Base-by-base conservation (phyloP, 177 flowering plant species). In the Telopea speciosissima region DNA sequence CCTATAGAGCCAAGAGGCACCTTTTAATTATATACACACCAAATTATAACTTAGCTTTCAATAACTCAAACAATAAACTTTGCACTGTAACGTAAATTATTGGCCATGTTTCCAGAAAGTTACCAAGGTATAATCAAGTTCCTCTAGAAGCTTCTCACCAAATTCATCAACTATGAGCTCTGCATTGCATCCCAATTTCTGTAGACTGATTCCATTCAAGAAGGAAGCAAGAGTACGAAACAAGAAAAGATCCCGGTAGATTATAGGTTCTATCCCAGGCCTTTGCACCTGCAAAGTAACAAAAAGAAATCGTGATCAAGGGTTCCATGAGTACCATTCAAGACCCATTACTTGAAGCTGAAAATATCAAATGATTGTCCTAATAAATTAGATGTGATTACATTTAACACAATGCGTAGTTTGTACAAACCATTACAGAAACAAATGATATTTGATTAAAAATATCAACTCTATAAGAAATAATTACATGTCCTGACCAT, bases 81-180 rank as follows among this genome's bases (percentile, higher is more conserved):
- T 3, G 25, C 10, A 3, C 23, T 24, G 62, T 19, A 52, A 49
- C 54, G 1, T 10, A 17, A 74, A 65, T 25, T 63, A 63, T 9
- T 21, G n/a, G 19, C 54, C 61, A 58, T 28, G 63, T 26, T 40
- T 44, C 56, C 23, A 36, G 40, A 36, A 69, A 69, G 74, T 25
- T 89, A 95, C 99, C 97, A 95, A 78, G 63, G 97, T 95, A 76
- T 95, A 95, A 79, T 95, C 99, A 63, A 95, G 97, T 83, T 95
- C 99, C 87, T 95, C 99, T 81, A 95, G 76, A 74, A 95, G 97
- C 84, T 95, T 95, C 80, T 95, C 99, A 71, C 99, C 97, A 79
- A 95, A 95, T 79, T 92, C 99, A 84, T 95, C 99, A 79, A 95
- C 97, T 65, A 95, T 95, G 74, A 95, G 89, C 84, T 95, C 99